phyloP scores from a whole-genome alignment of 2,329 filamentous ascomycete genomes.

The Rhynchosporium agropyri region DNA sequence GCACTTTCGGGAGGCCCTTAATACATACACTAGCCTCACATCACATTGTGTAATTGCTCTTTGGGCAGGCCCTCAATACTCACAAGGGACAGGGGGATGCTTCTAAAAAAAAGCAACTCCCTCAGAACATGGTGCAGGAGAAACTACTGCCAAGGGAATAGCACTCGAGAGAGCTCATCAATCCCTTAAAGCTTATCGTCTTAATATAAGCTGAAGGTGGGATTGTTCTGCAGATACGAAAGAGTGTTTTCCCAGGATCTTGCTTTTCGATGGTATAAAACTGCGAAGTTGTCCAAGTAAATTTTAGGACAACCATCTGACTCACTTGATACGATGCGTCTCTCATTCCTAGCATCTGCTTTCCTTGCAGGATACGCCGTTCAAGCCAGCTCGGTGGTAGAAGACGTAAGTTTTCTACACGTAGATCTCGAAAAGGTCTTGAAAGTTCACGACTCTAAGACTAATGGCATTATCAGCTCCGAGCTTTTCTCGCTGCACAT shows the following conservation, averaged over 20 bases:
- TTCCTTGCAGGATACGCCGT: background rate
- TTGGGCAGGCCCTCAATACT: background rate
- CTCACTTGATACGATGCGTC: background rate
- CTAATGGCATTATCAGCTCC: background rate
- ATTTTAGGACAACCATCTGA: background rate
- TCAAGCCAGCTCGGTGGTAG: background rate
- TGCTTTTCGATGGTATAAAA: background rate
- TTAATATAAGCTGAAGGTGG: background rate
- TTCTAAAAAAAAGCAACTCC: background rate
- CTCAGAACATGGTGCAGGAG: too few species aligned
- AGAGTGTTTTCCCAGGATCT: background rate
- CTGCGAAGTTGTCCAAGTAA: background rate
- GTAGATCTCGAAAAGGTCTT: background rate
- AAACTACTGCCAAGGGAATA: background rate
- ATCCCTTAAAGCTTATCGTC: background rate
- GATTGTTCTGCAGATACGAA: background rate
- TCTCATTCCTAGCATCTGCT: background rate
- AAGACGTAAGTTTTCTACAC: background rate
- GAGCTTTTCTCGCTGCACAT: background rate
- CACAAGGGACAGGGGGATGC: background rate
- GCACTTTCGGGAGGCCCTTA: background rate
- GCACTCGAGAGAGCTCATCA: background rate
- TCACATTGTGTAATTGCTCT: background rate
- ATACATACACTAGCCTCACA: background rate
- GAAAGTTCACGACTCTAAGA: background rate